phyloP scores from a whole-genome alignment of 83 land plant genomes.

The Picea engelmannii region DNA sequence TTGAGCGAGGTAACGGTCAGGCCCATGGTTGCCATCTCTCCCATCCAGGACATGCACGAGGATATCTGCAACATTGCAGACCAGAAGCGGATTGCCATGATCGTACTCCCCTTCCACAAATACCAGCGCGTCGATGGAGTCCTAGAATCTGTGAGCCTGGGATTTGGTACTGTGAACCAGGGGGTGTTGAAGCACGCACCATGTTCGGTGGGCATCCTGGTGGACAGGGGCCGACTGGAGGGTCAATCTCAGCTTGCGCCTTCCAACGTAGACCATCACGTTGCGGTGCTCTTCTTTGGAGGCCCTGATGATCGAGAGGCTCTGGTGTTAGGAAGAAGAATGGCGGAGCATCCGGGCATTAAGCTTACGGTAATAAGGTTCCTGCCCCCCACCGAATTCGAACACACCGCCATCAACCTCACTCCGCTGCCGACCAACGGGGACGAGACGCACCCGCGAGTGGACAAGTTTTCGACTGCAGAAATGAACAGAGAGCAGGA shows the following conservation, averaged over 20 bases:
- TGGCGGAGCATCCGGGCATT: constrained; percentile 82
- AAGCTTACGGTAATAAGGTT: constrained; percentile 53
- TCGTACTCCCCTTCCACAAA: constrained; percentile 59
- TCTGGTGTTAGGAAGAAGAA: constrained; percentile 64
- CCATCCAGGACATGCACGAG: constrained; percentile 46
- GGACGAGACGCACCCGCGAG: neutral
- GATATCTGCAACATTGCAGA: constrained; percentile 56
- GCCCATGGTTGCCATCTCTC: constrained; percentile 41
- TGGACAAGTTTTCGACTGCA: constrained; percentile 39
- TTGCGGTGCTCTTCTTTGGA: constrained; percentile 79
- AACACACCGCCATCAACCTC: constrained; percentile 28
- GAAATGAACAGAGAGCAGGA: constrained; percentile 14
- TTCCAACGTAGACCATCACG: constrained; percentile 18
- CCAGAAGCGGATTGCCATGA: constrained; percentile 46
- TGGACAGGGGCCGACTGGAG: constrained; percentile 65
- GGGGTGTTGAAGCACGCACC: constrained; percentile 65
- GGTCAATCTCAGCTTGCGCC: constrained; percentile 22
- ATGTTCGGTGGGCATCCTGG: constrained; percentile 81
- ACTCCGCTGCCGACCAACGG: constrained; percentile 18
- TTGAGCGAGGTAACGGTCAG: constrained; percentile 40
- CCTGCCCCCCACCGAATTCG: neutral
- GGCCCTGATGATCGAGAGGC: constrained; percentile 94
- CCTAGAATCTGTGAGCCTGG: constrained; percentile 47
- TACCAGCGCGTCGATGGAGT: constrained; percentile 37
- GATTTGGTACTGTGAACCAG: constrained; percentile 64